Evolutionary conservation across 2,329 filamentous ascomycete species (phyloP), one percentile per base, ranked within the genome.

Genomic region (Colletotrichum siamense): DNA sequence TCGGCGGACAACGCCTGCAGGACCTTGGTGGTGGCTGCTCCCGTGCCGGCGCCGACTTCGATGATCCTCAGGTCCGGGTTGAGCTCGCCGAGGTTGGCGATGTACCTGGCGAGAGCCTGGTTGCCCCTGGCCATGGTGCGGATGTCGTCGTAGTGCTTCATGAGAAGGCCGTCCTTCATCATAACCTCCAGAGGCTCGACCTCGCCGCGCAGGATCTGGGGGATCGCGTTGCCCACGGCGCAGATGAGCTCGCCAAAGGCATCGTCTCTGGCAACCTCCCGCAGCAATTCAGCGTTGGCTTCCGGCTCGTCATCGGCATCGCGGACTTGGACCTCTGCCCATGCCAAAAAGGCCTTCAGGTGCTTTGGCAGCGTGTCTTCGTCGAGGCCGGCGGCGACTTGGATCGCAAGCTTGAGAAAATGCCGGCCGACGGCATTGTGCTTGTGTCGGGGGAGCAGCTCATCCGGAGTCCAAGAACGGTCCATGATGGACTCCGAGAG

Each of bases 31-130:
- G 88, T 87, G 0, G 85, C 81, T 8, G 81, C 82, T 2, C 85
- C 87, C 3, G 85, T 87, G 3, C 87, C 87, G 7, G 83, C 87
- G 22, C 69, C 69, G 8, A 87, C 80, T 73, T 86, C 85, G 7
- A 86, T 81, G 34, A 86, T 81, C 8, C 78, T 76, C 7, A 79
- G 76, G 12, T 79, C 76, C 8, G 84, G 82, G 44, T 82, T 82
- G 5, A 44, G 39, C 39, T 44, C 18, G 9, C 39, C 39, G 5
- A 44, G 39, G 9, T 44, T 44, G 39, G 39, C 39, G 39, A 44
- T 44, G 39, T 44, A 44, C 39, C 18, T 44, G 39, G 39, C 39
- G 39, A 44, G 39, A 44, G 39, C 39, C 0, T 44, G 39, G 18
- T 44, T 44, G 18, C 39, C 39, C 39, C 39, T 44, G 2, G 39